Percentiles rank a stretch among this genome's conserved stretches.
Evolutionary conservation across 2,329 filamentous ascomycete species (phyloP).

Genomic region (Penicillium occitanis): DNA sequence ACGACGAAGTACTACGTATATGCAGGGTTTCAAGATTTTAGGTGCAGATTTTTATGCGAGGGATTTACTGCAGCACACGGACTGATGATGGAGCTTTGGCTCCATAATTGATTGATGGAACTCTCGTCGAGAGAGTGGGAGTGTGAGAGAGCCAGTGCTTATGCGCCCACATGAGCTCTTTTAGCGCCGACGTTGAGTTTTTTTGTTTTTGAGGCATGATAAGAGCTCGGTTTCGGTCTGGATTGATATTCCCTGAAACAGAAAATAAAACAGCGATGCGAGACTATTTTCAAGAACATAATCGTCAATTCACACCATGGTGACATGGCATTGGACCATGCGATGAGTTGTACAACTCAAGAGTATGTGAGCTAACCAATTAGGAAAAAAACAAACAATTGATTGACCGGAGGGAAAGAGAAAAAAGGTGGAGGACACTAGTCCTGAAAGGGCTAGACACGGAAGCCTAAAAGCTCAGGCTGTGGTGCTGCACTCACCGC

Average conservation of each 20-base stretch:
- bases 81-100: background rate
- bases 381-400: slow-evolving; percentile 19
- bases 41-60: slow-evolving; percentile 3
- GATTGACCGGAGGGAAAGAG: background rate
- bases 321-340: background rate
- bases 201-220: background rate
- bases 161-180: slow-evolving; percentile 12
- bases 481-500: slow-evolving; percentile 4
- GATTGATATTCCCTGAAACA: background rate
- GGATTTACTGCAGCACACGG: background rate
- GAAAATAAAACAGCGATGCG: background rate
- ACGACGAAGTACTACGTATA: background rate
- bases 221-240: background rate
- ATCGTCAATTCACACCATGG: background rate
- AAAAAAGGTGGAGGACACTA: background rate
- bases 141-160: background rate
- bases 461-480: background rate
- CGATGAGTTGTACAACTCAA: slow-evolving; percentile 4
- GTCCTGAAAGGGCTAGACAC: background rate
- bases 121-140: background rate
- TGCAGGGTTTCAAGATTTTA: slow-evolving; percentile 12
- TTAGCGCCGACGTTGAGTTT: slow-evolving; percentile 6
- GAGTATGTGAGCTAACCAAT: background rate
- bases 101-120: background rate
- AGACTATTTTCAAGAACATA: background rate